These are phyloP conservation scores for Nemania sp. DNA, from an alignment of 2,329 filamentous ascomycete species.

Conservation along the genomic window DNA sequence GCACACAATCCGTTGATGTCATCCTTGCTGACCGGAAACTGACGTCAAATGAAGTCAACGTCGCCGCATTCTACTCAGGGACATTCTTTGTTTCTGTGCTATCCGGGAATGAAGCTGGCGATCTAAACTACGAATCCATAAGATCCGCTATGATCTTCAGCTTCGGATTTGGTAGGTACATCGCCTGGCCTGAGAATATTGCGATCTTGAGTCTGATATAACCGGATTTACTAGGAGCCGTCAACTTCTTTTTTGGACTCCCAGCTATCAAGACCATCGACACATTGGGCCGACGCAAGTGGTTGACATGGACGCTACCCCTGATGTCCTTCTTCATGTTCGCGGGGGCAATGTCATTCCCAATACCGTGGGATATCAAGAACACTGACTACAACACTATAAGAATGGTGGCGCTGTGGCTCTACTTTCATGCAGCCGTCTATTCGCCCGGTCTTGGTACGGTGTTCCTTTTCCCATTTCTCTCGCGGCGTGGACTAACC, in stretches of 20 bases:
- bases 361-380: conserved; percentile 3
- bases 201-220: not conserved
- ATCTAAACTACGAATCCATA: not conserved
- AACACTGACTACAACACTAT: not conserved
- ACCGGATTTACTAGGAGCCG: not conserved
- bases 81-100: conserved; percentile 1
- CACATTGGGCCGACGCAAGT: conserved; percentile 9
- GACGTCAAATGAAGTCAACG: conserved; percentile 7
- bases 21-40: not conserved
- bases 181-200: not conserved
- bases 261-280: conserved; percentile 13
- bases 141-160: conserved; percentile 1
- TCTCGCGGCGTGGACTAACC: not conserved
- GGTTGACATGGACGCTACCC: conserved; percentile 10
- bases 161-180: conserved; percentile 6
- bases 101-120: not conserved
- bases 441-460: conserved; percentile 10
- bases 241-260: conserved; percentile 13
- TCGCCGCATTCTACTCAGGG: conserved; percentile 7
- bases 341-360: not conserved
- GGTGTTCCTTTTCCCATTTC: not conserved
- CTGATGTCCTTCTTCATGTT: conserved; percentile 11
- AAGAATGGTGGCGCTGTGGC: conserved; percentile 1
- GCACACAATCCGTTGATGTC: not conserved
- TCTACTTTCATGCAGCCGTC: conserved; percentile 10